Conservation (phyloP, 225 moss, liverwort and hornwort species). For the Neckera pumila region DNA sequence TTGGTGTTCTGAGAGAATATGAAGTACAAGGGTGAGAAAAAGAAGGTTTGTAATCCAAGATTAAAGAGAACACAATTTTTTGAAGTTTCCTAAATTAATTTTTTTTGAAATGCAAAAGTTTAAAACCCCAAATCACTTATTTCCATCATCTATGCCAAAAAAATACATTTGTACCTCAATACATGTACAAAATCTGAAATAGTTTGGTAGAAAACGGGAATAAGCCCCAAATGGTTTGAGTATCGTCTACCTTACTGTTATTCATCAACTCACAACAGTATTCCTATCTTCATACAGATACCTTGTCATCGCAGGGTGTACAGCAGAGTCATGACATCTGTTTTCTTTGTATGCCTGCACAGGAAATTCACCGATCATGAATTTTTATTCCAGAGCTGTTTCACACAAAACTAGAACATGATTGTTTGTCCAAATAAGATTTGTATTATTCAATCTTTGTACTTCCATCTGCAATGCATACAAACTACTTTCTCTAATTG, state of each 20-base stretch:
- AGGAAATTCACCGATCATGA: neutral
- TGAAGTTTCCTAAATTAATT: neutral
- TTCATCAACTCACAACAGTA: conserved; percentile 25
- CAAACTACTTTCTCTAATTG: neutral
- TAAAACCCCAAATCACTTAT: neutral
- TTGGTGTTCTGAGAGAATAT: neutral
- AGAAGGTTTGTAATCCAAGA: neutral
- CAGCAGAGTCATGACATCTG: neutral
- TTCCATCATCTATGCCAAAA: neutral
- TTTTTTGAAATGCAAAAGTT: neutral
- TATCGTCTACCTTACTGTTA: neutral
- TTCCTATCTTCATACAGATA: conserved; percentile 31
- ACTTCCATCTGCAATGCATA: neutral
- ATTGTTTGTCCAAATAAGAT: neutral
- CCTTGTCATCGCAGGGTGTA: conserved; percentile 23
- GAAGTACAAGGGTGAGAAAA: neutral
- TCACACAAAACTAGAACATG: too few species aligned
- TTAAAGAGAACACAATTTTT: neutral
- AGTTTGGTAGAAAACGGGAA: neutral
- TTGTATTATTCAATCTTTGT: neutral
- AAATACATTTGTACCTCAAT: neutral
- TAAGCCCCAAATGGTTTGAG: too few species aligned
- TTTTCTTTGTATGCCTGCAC: conserved; percentile 41
- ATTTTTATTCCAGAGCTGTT: neutral
- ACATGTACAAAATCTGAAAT: neutral